Percentiles rank a stretch among this genome's conserved stretches.
Conservation (phyloP, 2,329 filamentous ascomycete genomes). For the Alternaria hordeiaustralica region DNA sequence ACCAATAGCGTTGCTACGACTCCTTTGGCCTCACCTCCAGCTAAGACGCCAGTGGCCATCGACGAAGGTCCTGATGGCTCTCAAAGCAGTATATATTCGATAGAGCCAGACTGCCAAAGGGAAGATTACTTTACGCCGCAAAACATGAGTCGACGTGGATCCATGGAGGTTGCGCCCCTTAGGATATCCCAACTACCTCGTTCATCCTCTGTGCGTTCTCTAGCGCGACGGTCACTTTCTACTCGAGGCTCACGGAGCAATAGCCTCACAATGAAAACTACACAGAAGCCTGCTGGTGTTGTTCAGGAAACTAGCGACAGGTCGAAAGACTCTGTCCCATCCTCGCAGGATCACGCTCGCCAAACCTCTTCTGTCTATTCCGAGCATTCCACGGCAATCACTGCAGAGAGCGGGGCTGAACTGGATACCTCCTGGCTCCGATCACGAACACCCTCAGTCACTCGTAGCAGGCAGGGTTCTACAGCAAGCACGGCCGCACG, state of each 20-base stretch:
- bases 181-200: constrained; percentile 34
- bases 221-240: constrained; percentile 38
- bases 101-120: constrained; percentile 56
- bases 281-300: constrained; percentile 45
- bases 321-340: constrained; percentile 29
- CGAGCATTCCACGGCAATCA: constrained; percentile 18
- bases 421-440: constrained; percentile 30
- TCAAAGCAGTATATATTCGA: constrained; percentile 23
- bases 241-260: constrained; percentile 37
- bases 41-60: constrained; percentile 21
- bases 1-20: constrained; percentile 21
- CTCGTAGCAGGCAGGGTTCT: constrained; percentile 16
- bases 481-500: constrained; percentile 17
- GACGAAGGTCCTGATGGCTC: constrained; percentile 21
- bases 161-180: constrained; percentile 40
- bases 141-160: constrained; percentile 32
- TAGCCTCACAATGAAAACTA: constrained; percentile 31
- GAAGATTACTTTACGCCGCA: constrained; percentile 47
- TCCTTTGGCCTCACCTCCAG: constrained; percentile 14
- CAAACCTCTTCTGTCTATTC: constrained; percentile 11
- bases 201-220: constrained; percentile 46
- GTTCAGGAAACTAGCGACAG: constrained; percentile 50
- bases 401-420: constrained; percentile 19
- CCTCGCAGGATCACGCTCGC: constrained; percentile 2
- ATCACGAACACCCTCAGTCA: constrained; percentile 19